Evolutionary conservation across 2,329 filamentous ascomycete genomes (phyloP), one percentile per base, ranked within the genome.

Genomic region (Tolypocladium guangdongense): DNA sequence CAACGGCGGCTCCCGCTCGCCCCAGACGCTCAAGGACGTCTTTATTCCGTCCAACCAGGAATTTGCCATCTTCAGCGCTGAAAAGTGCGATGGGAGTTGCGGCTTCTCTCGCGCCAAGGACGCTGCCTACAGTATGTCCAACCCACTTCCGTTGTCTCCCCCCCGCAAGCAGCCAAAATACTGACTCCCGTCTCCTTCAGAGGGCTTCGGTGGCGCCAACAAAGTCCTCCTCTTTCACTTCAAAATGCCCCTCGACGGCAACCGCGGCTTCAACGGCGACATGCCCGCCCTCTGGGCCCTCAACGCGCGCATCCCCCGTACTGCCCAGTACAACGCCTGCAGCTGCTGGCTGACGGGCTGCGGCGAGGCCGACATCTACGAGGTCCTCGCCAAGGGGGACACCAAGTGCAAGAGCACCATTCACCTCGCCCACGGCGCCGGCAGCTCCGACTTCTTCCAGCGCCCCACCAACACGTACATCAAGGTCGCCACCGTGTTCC

Each of bases 261-360:
- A 73, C 51, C 70, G 65, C n/a, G 73, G 72, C 54, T 74, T 73
- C 61, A 79, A 83, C 63, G 73, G 66, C 43, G 82, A 90, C 68
- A 87, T 87, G 78, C 86, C 87, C 10, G 83, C 87, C 43, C 78
- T 86, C 67, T 91, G 88, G 88, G 73, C 85, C 50, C 78, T 91
- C 56, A 91, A 91, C 69, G 83, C 81, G 20, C 77, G 81, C 56
- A 88, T 91, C 56, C 82, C 86, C 30, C 82, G 83, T 56, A 83
- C 84, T 6, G 72, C 78, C 6, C 86, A 90, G 67, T 90, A 90
- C 71, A 76, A 77, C 57, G 70, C 71, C 2, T 91, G 87, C 75
- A 87, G 81, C 55, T 91, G 88, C 75, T 90, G 86, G 86, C 69
- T 68, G 14, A 74, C 70, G 64, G 62, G 81, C 38, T 90, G 87